phyloP scores from a whole-genome alignment of 805 yeast species.

The Schwanniomyces vanrijiae region DNA sequence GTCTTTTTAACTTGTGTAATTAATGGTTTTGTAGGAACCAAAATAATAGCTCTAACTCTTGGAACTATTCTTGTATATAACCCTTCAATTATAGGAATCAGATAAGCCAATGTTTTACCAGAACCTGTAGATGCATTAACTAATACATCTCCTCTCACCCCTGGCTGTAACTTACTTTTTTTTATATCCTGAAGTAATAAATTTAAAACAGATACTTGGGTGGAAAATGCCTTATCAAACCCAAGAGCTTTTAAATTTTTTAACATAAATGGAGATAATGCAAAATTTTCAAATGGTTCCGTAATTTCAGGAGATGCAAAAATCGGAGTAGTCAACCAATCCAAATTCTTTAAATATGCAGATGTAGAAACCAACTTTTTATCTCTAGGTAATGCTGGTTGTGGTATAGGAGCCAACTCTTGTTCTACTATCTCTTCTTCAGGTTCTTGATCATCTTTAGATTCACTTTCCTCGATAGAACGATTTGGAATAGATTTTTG shows the following conservation, averaged over 20 bases:
- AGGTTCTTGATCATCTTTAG: constrained; percentile 15
- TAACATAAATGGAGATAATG: constrained; percentile 42
- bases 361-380: constrained; percentile 28
- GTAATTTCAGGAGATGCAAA: constrained; percentile 50
- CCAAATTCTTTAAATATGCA: constrained; percentile 35
- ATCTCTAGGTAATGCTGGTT: constrained; percentile 68
- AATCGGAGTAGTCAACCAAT: constrained; percentile 70
- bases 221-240: constrained; percentile 66
- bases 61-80: constrained; percentile 67
- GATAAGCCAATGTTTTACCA: constrained; percentile 90
- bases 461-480: constrained; percentile 8
- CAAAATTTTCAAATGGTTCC: constrained; percentile 50
- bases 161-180: constrained; percentile 44
- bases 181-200: constrained; percentile 45
- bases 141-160: constrained; percentile 68
- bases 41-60: constrained; percentile 66
- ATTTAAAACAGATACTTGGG: constrained; percentile 70
- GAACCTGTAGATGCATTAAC: constrained; percentile 96
- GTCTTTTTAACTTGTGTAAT: constrained; percentile 78
- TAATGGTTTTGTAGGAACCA: constrained; percentile 90
- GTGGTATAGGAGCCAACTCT: constrained; percentile 75
- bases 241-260: constrained; percentile 48
- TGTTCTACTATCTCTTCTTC: constrained; percentile 19
- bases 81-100: constrained; percentile 76
- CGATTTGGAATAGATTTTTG: constrained; percentile 19